phyloP scores from a whole-genome alignment of 2,329 filamentous ascomycete species.

The Penicillium sp. region DNA sequence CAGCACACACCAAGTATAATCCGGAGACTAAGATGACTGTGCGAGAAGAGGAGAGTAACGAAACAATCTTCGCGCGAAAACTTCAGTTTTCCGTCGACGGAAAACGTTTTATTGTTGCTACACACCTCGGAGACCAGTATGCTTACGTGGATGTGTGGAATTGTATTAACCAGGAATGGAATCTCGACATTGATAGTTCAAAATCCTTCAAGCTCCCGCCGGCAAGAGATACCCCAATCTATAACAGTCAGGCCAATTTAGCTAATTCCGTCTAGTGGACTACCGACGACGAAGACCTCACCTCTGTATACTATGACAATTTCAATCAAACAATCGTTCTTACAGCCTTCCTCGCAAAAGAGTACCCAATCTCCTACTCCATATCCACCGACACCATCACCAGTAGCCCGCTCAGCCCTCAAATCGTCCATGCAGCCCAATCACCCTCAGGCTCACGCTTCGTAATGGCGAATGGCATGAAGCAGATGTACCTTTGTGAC shows the following conservation, averaged over 20 bases:
- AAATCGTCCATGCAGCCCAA: slow-evolving; percentile 40
- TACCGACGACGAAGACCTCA: slow-evolving; percentile 41
- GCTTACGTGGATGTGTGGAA: slow-evolving; percentile 31
- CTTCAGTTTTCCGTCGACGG: slow-evolving; percentile 41
- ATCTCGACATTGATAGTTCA: slow-evolving; percentile 20
- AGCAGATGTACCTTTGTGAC: slow-evolving; percentile 42
- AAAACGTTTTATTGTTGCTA: slow-evolving; percentile 38
- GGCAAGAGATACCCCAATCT: slow-evolving; percentile 15
- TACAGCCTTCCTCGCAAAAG: slow-evolving; percentile 31
- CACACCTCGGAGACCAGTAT: slow-evolving; percentile 37
- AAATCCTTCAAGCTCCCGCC: slow-evolving; percentile 27
- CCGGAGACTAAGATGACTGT: slow-evolving; percentile 4
- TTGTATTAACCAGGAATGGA: slow-evolving; percentile 26
- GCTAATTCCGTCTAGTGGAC: slow-evolving; percentile 32
- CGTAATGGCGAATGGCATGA: slow-evolving; percentile 39
- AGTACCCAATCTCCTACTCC: slow-evolving; percentile 27
- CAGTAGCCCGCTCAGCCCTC: slow-evolving; percentile 37
- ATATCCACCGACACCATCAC: slow-evolving; percentile 26
- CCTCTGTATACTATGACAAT: slow-evolving; percentile 41
- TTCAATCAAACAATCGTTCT: slow-evolving; percentile 33
- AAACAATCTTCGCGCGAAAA: slow-evolving; percentile 35
- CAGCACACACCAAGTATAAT: not conserved
- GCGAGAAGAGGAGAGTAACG: slow-evolving; percentile 22
- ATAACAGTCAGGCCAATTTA: not conserved
- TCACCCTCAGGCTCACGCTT: slow-evolving; percentile 39